Percentiles rank a stretch among this genome's conserved stretches.
Conservation (phyloP, 305 asterid species). For the Fraxinus greggii region DNA sequence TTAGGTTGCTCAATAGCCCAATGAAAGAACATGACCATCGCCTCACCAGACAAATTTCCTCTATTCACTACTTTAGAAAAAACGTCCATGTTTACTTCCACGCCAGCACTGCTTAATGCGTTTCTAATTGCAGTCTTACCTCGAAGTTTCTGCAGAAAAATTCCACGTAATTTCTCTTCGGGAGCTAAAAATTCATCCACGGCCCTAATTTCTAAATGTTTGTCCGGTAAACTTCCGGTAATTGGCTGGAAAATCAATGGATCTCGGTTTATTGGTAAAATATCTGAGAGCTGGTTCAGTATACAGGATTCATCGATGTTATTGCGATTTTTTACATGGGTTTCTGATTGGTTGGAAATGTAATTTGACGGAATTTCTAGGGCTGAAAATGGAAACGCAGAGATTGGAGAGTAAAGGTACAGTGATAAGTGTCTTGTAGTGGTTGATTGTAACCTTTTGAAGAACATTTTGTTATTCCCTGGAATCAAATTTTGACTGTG, state of each 20-base stretch:
- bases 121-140: slow-evolving; percentile 44
- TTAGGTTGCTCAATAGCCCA: slow-evolving; percentile 65
- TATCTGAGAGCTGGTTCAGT: slow-evolving; percentile 58
- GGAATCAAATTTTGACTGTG: neutral
- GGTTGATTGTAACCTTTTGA: neutral
- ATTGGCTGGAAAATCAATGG: slow-evolving; percentile 26
- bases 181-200: slow-evolving; percentile 60
- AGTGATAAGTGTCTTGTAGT: neutral
- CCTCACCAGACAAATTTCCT: slow-evolving; percentile 62
- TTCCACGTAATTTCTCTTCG: slow-evolving; percentile 76
- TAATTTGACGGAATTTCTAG: slow-evolving; percentile 19
- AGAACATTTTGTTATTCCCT: neutral
- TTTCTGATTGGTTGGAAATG: neutral
- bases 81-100: slow-evolving; percentile 49
- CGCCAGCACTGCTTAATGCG: slow-evolving; percentile 45
- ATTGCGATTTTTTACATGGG: slow-evolving; percentile 8
- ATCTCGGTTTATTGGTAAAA: slow-evolving; percentile 41
- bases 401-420: slow-evolving; percentile 6
- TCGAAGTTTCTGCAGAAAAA: slow-evolving; percentile 62
- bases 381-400: slow-evolving; percentile 31
- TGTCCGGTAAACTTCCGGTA: slow-evolving; percentile 7
- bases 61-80: slow-evolving; percentile 57
- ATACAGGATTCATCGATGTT: slow-evolving; percentile 47
- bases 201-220: slow-evolving; percentile 23
- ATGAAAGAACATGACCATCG: slow-evolving; percentile 55